These are phyloP conservation scores for Acer campestre DNA, from an alignment of 345 rosid genomes.

Conservation along the genomic window DNA sequence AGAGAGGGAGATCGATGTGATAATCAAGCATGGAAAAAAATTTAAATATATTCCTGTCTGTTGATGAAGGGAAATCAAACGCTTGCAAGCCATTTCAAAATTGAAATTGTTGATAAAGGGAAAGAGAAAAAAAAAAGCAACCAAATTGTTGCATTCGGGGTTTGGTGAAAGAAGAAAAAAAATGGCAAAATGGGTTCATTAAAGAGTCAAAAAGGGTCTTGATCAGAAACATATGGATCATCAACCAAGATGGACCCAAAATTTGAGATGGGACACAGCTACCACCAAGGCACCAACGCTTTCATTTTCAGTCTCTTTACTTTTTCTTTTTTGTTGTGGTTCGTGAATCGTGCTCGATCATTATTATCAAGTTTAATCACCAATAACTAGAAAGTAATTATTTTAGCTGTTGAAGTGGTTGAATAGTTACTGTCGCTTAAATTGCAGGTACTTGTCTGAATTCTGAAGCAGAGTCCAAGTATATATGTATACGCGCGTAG, in stretches of 20 bases:
- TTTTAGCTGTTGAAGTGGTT: constrained; percentile 12
- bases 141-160: constrained; percentile 7
- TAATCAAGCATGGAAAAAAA: background rate
- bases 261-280: constrained; percentile 1
- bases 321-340: background rate
- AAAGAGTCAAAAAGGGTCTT: background rate
- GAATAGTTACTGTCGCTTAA: background rate
- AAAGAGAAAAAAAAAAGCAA: background rate
- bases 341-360: background rate
- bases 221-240: background rate
- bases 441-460: background rate
- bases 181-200: too few species aligned
- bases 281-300: background rate
- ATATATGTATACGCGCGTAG: too few species aligned
- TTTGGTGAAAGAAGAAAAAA: constrained; percentile 3
- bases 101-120: background rate
- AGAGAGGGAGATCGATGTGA: constrained; percentile 18
- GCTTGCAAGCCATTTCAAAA: background rate
- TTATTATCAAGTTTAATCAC: background rate
- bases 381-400: background rate
- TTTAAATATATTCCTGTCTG: too few species aligned
- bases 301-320: background rate
- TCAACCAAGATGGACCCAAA: background rate
- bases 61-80: background rate
- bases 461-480: background rate